These are phyloP conservation scores for Ganoderma lucidum DNA, from an alignment of 1,284 basidiomycete species.

Conservation along the genomic window DNA sequence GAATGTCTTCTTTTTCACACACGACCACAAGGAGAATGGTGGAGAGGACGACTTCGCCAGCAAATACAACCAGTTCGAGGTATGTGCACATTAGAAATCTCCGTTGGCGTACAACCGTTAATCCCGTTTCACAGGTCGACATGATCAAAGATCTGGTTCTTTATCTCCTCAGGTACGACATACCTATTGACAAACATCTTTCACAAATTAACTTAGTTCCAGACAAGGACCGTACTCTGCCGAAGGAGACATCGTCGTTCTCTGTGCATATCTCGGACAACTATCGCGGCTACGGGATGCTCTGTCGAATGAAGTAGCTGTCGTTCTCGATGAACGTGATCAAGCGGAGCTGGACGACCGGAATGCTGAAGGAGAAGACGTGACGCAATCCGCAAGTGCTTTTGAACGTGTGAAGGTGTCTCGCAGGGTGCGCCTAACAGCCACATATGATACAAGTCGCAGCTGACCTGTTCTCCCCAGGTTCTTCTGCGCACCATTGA, in stretches of 20 bases:
- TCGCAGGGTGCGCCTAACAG: slow-evolving; percentile 48
- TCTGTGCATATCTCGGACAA: slow-evolving; percentile 81
- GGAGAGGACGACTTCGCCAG: slow-evolving; percentile 65
- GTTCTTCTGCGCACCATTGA: slow-evolving; percentile 77
- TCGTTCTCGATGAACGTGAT: slow-evolving; percentile 77
- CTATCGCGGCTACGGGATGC: slow-evolving; percentile 53
- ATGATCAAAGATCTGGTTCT: slow-evolving; percentile 78
- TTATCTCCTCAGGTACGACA: slow-evolving; percentile 58
- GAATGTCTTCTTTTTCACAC: slow-evolving; percentile 68
- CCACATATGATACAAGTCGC: neutral
- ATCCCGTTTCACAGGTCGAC: slow-evolving; percentile 48
- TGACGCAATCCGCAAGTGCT: slow-evolving; percentile 25
- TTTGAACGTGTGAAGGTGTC: slow-evolving; percentile 44
- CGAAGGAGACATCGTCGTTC: slow-evolving; percentile 73
- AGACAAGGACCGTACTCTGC: slow-evolving; percentile 44
- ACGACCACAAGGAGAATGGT: slow-evolving; percentile 60
- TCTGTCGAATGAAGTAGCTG: slow-evolving; percentile 61
- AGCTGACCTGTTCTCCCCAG: slow-evolving; percentile 42
- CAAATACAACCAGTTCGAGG: slow-evolving; percentile 75
- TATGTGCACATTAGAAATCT: slow-evolving; percentile 36
- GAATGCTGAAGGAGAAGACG: slow-evolving; percentile 45
- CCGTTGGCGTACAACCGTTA: neutral
- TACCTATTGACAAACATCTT: neutral
- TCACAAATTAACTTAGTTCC: neutral
- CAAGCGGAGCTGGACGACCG: slow-evolving; percentile 60